These are phyloP conservation scores for Micractinium sp. DNA, from an alignment of 139 green algal genomes.

Conservation along the genomic window DNA sequence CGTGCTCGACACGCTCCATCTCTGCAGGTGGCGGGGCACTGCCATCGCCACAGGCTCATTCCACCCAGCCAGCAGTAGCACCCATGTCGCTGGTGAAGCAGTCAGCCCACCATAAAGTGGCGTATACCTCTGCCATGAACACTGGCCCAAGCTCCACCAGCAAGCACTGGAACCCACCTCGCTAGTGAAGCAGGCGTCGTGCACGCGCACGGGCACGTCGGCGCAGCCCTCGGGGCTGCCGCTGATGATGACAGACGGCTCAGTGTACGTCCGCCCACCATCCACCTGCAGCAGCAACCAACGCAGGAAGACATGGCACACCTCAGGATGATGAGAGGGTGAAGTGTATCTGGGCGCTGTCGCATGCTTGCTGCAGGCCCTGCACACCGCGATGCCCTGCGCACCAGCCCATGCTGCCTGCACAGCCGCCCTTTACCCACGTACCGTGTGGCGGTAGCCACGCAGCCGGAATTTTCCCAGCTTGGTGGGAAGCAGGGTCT, in stretches of 20 bases:
- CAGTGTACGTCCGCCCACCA: constrained; percentile 78
- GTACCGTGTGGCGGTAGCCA: constrained; percentile 90
- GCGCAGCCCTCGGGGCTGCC: constrained; percentile 80
- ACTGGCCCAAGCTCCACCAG: not conserved
- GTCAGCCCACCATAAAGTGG: not conserved
- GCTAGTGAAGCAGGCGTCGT: constrained; percentile 96
- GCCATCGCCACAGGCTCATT: too few relatives aligned
- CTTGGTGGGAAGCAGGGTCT: constrained; percentile 90
- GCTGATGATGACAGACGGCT: constrained; percentile 87
- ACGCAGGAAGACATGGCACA: not conserved
- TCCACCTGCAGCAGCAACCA: constrained; percentile 65
- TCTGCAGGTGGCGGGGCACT: too few relatives aligned
- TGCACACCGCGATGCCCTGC: not conserved
- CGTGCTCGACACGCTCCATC: too few relatives aligned
- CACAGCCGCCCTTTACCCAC: not conserved
- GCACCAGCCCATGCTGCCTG: too few relatives aligned
- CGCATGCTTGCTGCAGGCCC: too few relatives aligned
- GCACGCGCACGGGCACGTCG: constrained; percentile 85
- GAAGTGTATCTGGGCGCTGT: too few relatives aligned
- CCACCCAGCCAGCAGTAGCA: not conserved
- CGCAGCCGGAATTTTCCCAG: constrained; percentile 86
- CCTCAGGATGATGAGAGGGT: too few relatives aligned
- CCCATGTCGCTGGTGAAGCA: not conserved
- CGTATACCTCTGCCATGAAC: too few relatives aligned
- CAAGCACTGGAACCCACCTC: constrained; percentile 50